These are phyloP conservation scores for Aspergillus fischeri DNA, from an alignment of 2,329 filamentous ascomycete genomes.

Conservation along the genomic window DNA sequence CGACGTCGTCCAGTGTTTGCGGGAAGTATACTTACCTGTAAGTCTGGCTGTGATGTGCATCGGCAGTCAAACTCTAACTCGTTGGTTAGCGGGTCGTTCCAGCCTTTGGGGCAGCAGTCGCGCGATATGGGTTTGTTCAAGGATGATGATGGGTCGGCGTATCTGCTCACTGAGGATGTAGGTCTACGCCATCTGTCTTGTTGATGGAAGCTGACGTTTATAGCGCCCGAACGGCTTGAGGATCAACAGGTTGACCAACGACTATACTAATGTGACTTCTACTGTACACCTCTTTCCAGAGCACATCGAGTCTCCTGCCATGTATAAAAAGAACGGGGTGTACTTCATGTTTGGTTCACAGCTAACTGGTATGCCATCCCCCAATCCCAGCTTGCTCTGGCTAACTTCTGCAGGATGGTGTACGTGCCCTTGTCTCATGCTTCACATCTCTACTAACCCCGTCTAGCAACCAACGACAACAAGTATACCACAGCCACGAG, in stretches of 20 bases:
- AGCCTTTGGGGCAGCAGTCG: conserved; percentile 49
- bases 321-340: conserved; percentile 56
- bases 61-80: no score
- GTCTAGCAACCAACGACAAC: conserved; percentile 47
- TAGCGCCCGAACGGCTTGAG: conserved; percentile 13
- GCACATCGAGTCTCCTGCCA: conserved; percentile 58
- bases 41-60: neutral
- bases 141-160: conserved; percentile 58
- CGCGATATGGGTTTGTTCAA: conserved; percentile 59
- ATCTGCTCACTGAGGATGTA: conserved; percentile 62
- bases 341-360: conserved; percentile 65
- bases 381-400: accelerated
- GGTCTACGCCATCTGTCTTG: conserved; percentile 13
- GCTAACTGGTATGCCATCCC: conserved; percentile 31
- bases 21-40: conserved; percentile 53
- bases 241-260: conserved; percentile 35
- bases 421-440: neutral
- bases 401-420: conserved; percentile 9
- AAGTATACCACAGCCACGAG: conserved; percentile 57
- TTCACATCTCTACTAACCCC: neutral
- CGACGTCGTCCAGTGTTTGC: conserved; percentile 56
- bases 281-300: conserved; percentile 50
- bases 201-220: neutral
- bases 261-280: conserved; percentile 52
- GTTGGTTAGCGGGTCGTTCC: conserved; percentile 24